Base-by-base conservation (phyloP, 768 basidiomycete genomes). In the Leccinellum luteum region DNA sequence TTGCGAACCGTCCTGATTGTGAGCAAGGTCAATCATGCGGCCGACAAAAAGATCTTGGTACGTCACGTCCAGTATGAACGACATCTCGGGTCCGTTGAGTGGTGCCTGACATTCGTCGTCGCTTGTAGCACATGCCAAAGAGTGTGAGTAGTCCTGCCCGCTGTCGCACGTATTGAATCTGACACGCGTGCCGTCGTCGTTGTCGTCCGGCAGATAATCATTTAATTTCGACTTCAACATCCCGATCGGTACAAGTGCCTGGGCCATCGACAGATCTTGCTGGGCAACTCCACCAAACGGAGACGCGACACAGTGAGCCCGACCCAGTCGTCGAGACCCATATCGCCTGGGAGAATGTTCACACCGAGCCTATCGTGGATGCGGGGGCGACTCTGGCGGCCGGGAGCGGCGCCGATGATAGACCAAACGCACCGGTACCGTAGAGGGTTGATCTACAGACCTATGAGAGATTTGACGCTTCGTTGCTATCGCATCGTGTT, bases 1-100 rank as follows among this genome's bases (percentile, higher is more conserved):
- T 89, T n/a, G 68, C 78, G 63, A 78, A 71, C n/a, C 78, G 89
- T 38, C 82, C 81, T 31, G 86, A 92, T 64, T 93, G 90, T 61
- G 79, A 79, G 10, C 79, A 87, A 7, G 87, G 87, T n/a, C 73
- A 67, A 28, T 67, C 60, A 13, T 93, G 90, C 66, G 63, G 64
- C 35, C 79, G 76, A 55, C 89, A 91, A 69, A 84, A 79, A 66
- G 85, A 90, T 60, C 79, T 83, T 38, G 81, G 89, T 89, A 68
- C 62, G 85, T 71, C 35, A 19, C 2, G 15, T 52, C 41, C 23
- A 35, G 25, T 49, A 38, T 32, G n/a, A 51, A 31, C 31, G 34
- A 52, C n/a, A 55, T 45, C 7, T 47, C 28, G 23, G 55, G 21
- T n/a, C 25, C 47, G n/a, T 54, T 47, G 55, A 34, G 9, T 51